phyloP scores from a whole-genome alignment of 2,329 filamentous ascomycete genomes.

The Colletotrichum abscissum region DNA sequence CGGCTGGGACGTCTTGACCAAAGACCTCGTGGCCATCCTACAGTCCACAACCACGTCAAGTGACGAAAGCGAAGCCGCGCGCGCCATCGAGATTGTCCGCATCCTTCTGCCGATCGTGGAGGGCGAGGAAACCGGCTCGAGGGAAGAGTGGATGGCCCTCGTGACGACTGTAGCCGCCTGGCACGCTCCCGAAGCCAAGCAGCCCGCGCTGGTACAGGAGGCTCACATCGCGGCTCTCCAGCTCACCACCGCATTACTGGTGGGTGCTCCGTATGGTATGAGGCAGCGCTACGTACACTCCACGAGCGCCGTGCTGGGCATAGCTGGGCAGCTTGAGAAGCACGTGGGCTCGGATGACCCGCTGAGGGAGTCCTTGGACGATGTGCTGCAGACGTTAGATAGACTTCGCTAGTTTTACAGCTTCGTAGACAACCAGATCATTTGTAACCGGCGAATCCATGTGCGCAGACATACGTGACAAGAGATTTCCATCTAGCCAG shows the following conservation, averaged over 20 bases:
- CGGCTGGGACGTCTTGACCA: constrained; percentile 65
- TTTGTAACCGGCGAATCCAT: neutral
- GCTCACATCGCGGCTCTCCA: constrained; percentile 66
- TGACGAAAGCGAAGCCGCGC: constrained; percentile 49
- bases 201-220: constrained; percentile 51
- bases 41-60: constrained; percentile 42
- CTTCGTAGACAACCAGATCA: neutral
- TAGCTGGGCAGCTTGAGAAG: constrained; percentile 55
- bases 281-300: constrained; percentile 63
- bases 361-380: constrained; percentile 57
- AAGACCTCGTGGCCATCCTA: constrained; percentile 61
- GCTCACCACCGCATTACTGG: constrained; percentile 64
- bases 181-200: constrained; percentile 48
- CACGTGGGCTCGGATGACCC: constrained; percentile 44
- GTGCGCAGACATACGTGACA: too few relatives aligned
- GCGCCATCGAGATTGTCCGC: constrained; percentile 67
- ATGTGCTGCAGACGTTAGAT: constrained; percentile 52
- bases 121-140: constrained; percentile 53
- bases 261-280: constrained; percentile 57
- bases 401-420: constrained; percentile 33
- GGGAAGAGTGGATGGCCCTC: constrained; percentile 68
- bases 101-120: constrained; percentile 65
- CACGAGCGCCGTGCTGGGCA: constrained; percentile 60
- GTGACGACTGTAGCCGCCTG: constrained; percentile 63
- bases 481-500: too few relatives aligned